Evolutionary conservation across 2,329 filamentous ascomycete genomes (phyloP).

Genomic region (Aspergillus quadricinctus): DNA sequence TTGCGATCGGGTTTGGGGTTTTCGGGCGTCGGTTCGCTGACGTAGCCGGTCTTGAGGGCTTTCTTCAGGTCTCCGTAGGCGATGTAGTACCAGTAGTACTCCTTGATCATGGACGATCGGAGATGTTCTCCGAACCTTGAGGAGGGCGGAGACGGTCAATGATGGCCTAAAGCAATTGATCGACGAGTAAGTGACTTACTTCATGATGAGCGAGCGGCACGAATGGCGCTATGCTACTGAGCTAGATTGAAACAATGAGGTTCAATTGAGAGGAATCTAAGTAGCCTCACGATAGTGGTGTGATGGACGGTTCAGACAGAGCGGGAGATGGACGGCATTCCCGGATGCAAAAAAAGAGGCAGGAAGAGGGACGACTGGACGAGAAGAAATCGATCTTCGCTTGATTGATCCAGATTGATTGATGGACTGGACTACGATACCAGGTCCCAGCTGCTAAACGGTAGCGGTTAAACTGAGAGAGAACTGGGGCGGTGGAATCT

Average conservation of each 20-base stretch:
- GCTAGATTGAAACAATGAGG: background rate
- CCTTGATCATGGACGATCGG: conserved; percentile 89
- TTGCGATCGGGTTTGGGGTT: conserved; percentile 50
- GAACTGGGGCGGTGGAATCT: background rate
- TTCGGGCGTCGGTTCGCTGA: conserved; percentile 45
- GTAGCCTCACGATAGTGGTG: background rate
- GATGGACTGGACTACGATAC: background rate
- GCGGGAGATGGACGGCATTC: background rate
- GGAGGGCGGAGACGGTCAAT: conserved; percentile 1
- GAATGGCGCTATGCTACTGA: background rate
- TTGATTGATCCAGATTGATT: background rate
- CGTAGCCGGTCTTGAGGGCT: conserved; percentile 71
- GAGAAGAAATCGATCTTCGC: background rate
- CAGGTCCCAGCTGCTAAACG: background rate
- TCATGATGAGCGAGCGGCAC: conserved; percentile 14
- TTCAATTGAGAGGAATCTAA: background rate
- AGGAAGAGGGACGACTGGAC: background rate
- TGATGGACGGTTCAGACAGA: background rate
- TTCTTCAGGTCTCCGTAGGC: conserved; percentile 91
- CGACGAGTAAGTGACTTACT: conserved; percentile 10
- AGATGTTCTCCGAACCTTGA: conserved; percentile 89
- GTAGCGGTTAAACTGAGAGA: background rate
- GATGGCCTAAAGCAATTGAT: conserved; percentile 9
- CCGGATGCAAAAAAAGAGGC: background rate
- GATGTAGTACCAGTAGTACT: conserved; percentile 98